Conservation (phyloP, 2,329 filamentous ascomycete species). For the Colletotrichum tofieldiae region DNA sequence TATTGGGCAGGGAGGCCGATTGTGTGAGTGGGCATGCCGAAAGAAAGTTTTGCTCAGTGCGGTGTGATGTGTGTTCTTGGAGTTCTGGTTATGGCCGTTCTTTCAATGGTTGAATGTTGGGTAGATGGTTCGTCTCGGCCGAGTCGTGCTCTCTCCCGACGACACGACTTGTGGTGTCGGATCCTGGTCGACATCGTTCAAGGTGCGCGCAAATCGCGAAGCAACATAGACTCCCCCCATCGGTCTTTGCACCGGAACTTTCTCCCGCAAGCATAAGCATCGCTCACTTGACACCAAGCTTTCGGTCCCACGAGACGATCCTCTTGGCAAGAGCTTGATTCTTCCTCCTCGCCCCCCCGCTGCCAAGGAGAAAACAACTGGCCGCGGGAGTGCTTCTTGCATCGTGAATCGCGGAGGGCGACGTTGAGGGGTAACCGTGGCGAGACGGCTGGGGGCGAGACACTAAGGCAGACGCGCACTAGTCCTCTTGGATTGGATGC, state of each 20-base stretch:
- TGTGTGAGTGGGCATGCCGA: neutral
- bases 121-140: neutral
- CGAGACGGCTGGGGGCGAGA: neutral
- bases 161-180: neutral
- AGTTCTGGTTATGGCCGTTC: neutral
- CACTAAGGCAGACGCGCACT: neutral
- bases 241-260: neutral
- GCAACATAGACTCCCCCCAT: neutral
- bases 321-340: neutral
- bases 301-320: neutral
- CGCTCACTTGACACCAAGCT: neutral
- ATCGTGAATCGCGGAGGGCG: neutral
- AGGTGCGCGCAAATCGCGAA: neutral
- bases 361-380: neutral
- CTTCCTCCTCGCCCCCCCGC: neutral
- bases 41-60: neutral
- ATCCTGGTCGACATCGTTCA: neutral
- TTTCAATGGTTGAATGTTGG: neutral
- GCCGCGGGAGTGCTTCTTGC: neutral
- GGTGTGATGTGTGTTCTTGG: neutral
- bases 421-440: neutral
- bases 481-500: neutral
- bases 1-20: neutral
- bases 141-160: neutral
- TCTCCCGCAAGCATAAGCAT: neutral